Conservation (phyloP, 306 rosid species). For the Malus fusca region DNA sequence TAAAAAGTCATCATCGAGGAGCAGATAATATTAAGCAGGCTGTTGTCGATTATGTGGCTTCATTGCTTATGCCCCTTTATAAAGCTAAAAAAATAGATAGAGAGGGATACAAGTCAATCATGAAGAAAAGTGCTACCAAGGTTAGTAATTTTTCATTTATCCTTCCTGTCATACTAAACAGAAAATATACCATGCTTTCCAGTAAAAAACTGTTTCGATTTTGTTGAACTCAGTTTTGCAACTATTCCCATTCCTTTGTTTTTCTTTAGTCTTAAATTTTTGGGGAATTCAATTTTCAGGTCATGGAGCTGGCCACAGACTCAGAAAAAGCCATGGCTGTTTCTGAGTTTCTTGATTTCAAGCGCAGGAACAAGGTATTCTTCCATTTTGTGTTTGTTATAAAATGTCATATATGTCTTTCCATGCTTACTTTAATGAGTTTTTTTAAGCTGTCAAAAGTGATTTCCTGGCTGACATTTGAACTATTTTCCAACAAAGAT, state of each 20-base stretch:
- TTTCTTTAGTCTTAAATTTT: slow-evolving; percentile 10
- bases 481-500: neutral
- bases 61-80: slow-evolving; percentile 95
- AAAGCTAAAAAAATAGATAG: slow-evolving; percentile 90
- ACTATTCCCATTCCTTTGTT: neutral
- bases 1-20: slow-evolving; percentile 62
- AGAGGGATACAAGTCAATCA: slow-evolving; percentile 94
- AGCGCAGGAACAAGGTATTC: slow-evolving; percentile 86
- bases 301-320: slow-evolving; percentile 93
- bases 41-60: slow-evolving; percentile 94
- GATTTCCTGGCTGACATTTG: slow-evolving; percentile 15
- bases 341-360: slow-evolving; percentile 82
- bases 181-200: too few relatives aligned
- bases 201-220: too few relatives aligned
- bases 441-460: neutral
- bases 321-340: slow-evolving; percentile 88
- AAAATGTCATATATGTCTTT: neutral
- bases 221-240: neutral
- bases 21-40: slow-evolving; percentile 95
- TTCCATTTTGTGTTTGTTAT: slow-evolving; percentile 8
- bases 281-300: slow-evolving; percentile 48
- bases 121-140: slow-evolving; percentile 99
- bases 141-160: slow-evolving; percentile 28
- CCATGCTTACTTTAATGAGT: neutral
- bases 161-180: too few relatives aligned